These are phyloP conservation scores for Penicillium sp. DNA, from an alignment of 2,329 filamentous ascomycete genomes.

Conservation along the genomic window DNA sequence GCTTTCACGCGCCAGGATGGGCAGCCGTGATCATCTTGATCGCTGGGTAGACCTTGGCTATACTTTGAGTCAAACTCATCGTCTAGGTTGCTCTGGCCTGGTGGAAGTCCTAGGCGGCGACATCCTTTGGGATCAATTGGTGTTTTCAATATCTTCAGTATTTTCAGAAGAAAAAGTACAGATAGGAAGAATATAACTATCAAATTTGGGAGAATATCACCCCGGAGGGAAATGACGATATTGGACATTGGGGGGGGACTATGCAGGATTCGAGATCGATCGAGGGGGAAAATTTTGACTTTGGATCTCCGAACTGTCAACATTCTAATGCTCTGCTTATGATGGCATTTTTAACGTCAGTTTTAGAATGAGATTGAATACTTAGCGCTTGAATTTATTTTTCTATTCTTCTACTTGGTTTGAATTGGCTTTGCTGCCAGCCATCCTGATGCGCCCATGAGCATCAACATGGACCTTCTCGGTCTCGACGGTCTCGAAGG, in stretches of 20 bases:
- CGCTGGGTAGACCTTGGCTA: conserved; percentile 34
- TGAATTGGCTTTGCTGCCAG: conserved; percentile 2
- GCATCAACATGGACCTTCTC: conserved; percentile 31
- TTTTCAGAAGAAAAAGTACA: conserved; percentile 1
- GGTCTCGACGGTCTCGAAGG: conserved; percentile 23
- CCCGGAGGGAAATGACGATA: background rate
- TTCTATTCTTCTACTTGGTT: background rate
- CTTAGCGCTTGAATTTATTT: background rate
- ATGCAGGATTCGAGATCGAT: background rate
- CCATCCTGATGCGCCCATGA: conserved; percentile 18
- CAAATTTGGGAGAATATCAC: background rate
- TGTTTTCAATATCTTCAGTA: conserved; percentile 1
- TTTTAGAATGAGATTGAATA: background rate
- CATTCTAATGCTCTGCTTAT: background rate
- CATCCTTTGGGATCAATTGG: conserved; percentile 46
- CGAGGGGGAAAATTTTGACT: background rate
- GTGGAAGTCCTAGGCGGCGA: conserved; percentile 50
- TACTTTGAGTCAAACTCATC: conserved; percentile 58
- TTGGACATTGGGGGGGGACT: background rate
- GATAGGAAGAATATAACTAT: conserved; percentile 8
- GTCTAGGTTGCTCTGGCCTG: conserved; percentile 50
- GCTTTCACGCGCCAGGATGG: conserved; percentile 59
- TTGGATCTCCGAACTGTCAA: background rate
- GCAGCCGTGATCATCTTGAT: conserved; percentile 32
- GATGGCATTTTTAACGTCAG: background rate